Evolutionary conservation across 1,139 yeast genomes (phyloP), one percentile per base, ranked within the genome.

Genomic region (Spathaspora sp.): DNA sequence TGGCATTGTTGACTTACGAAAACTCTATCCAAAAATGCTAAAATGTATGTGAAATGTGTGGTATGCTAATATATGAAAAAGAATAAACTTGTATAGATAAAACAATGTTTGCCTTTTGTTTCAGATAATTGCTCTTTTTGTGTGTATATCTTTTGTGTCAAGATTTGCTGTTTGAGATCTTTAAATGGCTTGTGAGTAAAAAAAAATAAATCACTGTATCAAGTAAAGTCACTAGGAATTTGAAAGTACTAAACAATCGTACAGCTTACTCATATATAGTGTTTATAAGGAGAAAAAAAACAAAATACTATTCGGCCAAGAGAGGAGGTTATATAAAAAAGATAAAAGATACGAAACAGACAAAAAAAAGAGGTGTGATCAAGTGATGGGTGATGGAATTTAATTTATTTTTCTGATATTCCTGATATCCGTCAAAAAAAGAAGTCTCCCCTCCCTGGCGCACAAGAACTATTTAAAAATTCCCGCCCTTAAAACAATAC

Each of bases 1-100:
- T 13, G 54, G 54, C 54, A 51, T 50, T 10, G 1, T 40, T 15
- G 10, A 38, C 26, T 10, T 10, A 8, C n/a, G 27, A 13, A 31
- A 39, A 29, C 33, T 29, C 33, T 29, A 29, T 29, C 16, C 11
- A 29, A 6, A 31, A 13, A 31, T 31, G 36, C 36, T 13, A 31
- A 15, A 13, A 31, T 31, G 36, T 4, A 31, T 31, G n/a, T n/a
- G 18, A 7, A 31, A 31, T 13, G 16, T 7, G n/a, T 29, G 9
- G 34, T n/a, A 8, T 7, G 34, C 9, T 13, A 18, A 11, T 7
- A 13, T 11, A 7, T 15, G 18, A 18, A 13, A 7, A 15, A 3
- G 4, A 31, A n/a, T n/a, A n/a, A n/a, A n/a, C n/a, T n/a, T n/a
- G 23, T 20, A 20, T 20, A 20, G 4, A 20, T 20, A 7, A 20